phyloP scores from a whole-genome alignment of 495 filamentous ascomycete genomes.

The Hyaloscypha finlandica region DNA sequence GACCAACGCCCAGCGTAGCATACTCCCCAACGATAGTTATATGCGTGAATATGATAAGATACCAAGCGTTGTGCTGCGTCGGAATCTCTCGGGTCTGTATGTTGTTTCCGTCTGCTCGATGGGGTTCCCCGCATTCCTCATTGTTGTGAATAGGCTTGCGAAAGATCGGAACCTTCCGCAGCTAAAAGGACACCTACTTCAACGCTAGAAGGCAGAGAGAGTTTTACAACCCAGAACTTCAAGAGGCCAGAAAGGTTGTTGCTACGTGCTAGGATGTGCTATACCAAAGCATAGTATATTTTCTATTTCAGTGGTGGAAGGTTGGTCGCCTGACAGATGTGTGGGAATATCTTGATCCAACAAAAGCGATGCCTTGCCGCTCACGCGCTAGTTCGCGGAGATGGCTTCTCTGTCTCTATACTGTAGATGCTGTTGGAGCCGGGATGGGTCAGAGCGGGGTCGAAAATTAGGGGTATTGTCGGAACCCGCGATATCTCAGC shows the following conservation, averaged over 20 bases:
- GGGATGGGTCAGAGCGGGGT: background rate
- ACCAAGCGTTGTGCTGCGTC: background rate
- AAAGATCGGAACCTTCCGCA: background rate
- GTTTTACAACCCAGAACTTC: background rate
- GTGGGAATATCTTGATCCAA: background rate
- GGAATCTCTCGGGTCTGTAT: background rate
- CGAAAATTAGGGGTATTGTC: background rate
- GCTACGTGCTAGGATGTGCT: background rate
- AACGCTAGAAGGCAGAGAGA: background rate
- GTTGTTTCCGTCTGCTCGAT: background rate
- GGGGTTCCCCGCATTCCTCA: background rate
- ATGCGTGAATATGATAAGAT: background rate
- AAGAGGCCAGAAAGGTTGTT: background rate
- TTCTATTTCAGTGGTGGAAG: background rate
- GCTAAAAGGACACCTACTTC: background rate
- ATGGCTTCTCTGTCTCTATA: constrained; percentile 1
- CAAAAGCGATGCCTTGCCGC: background rate
- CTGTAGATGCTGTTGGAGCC: background rate
- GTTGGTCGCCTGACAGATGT: background rate
- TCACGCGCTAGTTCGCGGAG: background rate
- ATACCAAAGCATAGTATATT: background rate
- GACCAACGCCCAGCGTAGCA: background rate
- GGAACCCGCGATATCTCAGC: background rate
- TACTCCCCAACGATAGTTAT: background rate
- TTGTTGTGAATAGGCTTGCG: background rate